Evolutionary conservation across 352 stramenopile genomes (phyloP), one percentile per base, ranked within the genome.

Genomic region (Phytopythium vexans): DNA sequence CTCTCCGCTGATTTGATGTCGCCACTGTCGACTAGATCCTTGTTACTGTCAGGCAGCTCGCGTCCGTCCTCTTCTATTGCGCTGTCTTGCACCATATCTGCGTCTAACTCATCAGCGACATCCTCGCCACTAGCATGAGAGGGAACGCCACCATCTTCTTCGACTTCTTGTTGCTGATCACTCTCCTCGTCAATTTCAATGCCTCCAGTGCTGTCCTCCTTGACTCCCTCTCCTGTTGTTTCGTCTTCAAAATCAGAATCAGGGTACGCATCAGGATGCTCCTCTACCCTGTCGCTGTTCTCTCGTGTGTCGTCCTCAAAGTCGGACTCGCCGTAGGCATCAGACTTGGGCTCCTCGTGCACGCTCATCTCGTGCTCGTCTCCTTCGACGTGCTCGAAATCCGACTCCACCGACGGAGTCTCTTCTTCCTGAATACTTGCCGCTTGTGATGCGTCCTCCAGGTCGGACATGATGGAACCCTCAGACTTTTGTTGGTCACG

Each of bases 1-100:
- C 74, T 67, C 1, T 72, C 64, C 3, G 31, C 61, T 5, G 55
- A 64, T 21, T 32, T 41, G 12, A 33, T 31, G 32, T 41, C 40
- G n/a, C 39, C 41, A 41, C 41, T 58, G 8, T 34, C 12, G 9
- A 33, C 37, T 8, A 52, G 49, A 14, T 41, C 36, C 44, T 50
- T 15, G 36, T 64, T 34, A 27, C 21, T 27, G 21, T 27, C 21
- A 27, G 21, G 21, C 21, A 27, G 21, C 21, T 27, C 2, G 21
- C 21, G 21, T 27, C 21, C 21, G 21, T 27, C 21, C 21, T 27
- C 21, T 2, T 27, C 21, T 27, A 27, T 27, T 27, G 21, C 21
- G 21, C 21, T 27, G 21, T 27, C 21, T 27, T 27, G 21, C 21
- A 27, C 21, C 21, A 27, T 27, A 27, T 27, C 21, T 27, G 2